Base-by-base conservation (phyloP, 768 basidiomycete genomes). In the Cyclocybe cylindracea region DNA sequence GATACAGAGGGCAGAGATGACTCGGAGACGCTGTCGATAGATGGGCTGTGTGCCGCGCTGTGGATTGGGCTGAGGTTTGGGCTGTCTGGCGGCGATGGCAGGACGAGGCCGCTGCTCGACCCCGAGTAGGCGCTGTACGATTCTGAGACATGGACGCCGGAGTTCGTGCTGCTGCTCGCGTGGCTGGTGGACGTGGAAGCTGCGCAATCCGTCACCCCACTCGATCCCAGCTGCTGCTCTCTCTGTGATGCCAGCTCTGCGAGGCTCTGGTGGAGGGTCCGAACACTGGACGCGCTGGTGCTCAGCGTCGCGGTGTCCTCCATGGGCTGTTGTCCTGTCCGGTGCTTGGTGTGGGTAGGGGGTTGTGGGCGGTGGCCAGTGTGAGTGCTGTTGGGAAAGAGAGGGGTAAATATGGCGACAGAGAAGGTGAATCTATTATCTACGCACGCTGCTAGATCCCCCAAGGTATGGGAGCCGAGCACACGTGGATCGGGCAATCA, bases 1-100 rank as follows among this genome's bases (percentile, higher is more conserved):
- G 83, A 79, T 10, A 87, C 82, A 1, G 86, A 87, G 1, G 87
- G 87, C 3, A 89, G 72, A 5, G 87, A 89, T 1, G 87, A 89
- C 47, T 63, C 62, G 19, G 64, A 66, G 13, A 50, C 60, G 35
- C 58, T 59, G 51, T 58, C 55, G 31, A 63, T 54, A 10, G 62
- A 66, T 9, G 63, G 61, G 41, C 58, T 24, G 24, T 24, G 24
- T 24, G 24, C 5, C 24, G 24, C 24, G 24, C 24, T 24, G 24
- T 24, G 24, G 24, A 24, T 61, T 16, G 56, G 54, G 47, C 58
- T 59, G 7, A 50, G 48, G 10, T 52, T 76, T 1, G 78, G 87
- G 61, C 86, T 87, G 61, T 80, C 78, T 38, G 84, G 80, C 9
- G 82, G 79, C 7, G 86, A 85, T 13, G 81, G 80, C 39, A 78